phyloP scores from a whole-genome alignment of 2,329 filamentous ascomycete species.

The Fusarium acutatum region DNA sequence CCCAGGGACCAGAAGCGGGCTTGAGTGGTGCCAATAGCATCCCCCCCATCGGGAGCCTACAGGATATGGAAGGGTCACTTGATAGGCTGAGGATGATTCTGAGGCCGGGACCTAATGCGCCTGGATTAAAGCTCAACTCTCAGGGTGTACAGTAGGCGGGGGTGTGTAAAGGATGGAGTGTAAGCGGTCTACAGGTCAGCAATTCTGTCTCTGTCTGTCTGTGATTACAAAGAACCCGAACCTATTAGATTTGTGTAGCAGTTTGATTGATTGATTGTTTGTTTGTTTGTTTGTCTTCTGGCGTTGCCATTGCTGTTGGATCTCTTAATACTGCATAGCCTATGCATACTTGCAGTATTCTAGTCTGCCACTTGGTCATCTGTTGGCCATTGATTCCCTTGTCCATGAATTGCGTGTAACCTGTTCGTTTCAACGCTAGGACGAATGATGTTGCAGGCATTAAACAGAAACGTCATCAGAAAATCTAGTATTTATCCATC shows the following conservation, averaged over 20 bases:
- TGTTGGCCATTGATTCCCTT: constrained; percentile 8
- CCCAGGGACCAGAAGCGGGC: constrained; percentile 1
- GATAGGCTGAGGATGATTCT: constrained; percentile 26
- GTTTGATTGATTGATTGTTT: neutral
- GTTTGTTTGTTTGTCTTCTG: neutral
- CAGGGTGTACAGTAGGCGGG: neutral
- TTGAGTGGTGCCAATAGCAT: constrained; percentile 21
- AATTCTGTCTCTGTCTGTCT: neutral
- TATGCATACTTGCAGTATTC: neutral
- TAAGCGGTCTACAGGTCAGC: constrained; percentile 1
- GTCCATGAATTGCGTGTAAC: constrained; percentile 10
- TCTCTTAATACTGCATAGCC: neutral
- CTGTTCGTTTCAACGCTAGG: constrained; percentile 12
- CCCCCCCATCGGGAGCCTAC: constrained; percentile 30
- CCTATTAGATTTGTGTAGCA: neutral
- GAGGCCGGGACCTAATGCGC: constrained; percentile 33
- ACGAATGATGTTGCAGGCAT: neutral
- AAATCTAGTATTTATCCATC: neutral
- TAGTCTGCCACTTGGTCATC: constrained; percentile 14
- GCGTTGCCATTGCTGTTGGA: neutral
- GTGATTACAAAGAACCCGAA: neutral
- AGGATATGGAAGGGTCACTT: constrained; percentile 7
- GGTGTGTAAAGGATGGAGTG: neutral
- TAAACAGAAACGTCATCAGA: neutral
- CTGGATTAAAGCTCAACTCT: constrained; percentile 15